Percentiles rank a stretch among this genome's conserved stretches.
These are phyloP conservation scores for Pestalotiopsis sp. DNA, from an alignment of 2,329 filamentous ascomycete species.

Conservation along the genomic window DNA sequence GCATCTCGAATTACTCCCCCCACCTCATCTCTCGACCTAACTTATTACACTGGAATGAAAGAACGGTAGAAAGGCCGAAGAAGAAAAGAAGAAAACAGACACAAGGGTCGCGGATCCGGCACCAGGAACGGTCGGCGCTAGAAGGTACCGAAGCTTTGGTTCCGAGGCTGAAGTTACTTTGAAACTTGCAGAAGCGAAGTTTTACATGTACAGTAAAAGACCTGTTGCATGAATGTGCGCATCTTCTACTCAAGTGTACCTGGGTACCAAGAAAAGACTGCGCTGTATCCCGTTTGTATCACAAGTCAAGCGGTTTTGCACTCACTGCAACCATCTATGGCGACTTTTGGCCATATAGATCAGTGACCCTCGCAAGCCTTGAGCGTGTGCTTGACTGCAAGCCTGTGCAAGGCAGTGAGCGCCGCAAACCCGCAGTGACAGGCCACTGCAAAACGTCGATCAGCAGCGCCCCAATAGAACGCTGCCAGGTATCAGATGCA, in stretches of 20 bases:
- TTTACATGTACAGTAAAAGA: background rate
- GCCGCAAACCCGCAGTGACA: background rate
- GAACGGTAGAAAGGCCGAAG: background rate
- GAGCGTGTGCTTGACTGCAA: too few species aligned
- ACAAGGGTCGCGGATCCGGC: background rate
- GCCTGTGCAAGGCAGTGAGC: too few species aligned
- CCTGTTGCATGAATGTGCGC: background rate
- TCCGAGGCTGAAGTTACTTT: slow-evolving; percentile 1
- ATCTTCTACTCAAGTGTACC: background rate
- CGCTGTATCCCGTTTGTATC: too few species aligned
- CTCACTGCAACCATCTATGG: too few species aligned
- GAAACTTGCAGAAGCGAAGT: background rate
- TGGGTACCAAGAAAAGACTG: background rate
- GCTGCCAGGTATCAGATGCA: background rate
- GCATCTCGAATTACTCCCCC: too few species aligned
- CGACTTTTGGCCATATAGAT: background rate
- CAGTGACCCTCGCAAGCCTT: too few species aligned
- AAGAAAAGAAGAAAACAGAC: background rate
- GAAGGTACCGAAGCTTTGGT: slow-evolving; percentile 3
- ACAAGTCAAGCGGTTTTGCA: too few species aligned
- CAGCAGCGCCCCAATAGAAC: background rate
- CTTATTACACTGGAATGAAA: too few species aligned
- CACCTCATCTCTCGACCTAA: too few species aligned
- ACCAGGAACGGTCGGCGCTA: background rate
- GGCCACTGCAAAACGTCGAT: background rate